These are phyloP conservation scores for Sanghuangporus baumii DNA, from an alignment of 1,284 basidiomycete species.

Conservation along the genomic window DNA sequence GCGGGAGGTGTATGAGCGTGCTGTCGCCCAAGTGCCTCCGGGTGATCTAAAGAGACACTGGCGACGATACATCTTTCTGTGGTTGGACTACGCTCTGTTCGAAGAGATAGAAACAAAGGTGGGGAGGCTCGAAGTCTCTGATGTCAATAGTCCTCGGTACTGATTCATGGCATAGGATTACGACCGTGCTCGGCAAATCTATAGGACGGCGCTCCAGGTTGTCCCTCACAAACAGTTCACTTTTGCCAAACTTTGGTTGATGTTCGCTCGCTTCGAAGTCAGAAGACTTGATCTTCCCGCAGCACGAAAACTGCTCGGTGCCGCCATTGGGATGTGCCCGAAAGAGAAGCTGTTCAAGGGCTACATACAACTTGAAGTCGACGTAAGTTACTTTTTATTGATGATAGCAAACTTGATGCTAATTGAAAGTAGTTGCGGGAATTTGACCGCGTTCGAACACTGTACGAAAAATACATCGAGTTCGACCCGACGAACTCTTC, in stretches of 20 bases:
- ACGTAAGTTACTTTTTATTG: constrained; percentile 41
- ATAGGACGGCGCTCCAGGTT: constrained; percentile 84
- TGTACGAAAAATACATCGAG: constrained; percentile 95
- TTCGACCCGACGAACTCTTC: constrained; percentile 86
- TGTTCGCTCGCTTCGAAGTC: constrained; percentile 91
- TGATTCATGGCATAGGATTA: constrained; percentile 56
- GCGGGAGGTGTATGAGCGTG: constrained; percentile 92
- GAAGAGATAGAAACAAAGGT: constrained; percentile 95
- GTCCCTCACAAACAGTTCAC: constrained; percentile 97
- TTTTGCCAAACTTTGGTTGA: constrained; percentile 92
- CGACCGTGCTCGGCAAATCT: constrained; percentile 82
- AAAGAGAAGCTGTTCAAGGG: constrained; percentile 93
- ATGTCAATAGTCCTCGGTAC: background rate
- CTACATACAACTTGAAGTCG: constrained; percentile 91
- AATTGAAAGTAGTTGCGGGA: constrained; percentile 66
- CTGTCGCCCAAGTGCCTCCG: constrained; percentile 94
- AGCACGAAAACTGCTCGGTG: constrained; percentile 87
- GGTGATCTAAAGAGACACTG: constrained; percentile 86
- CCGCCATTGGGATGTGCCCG: constrained; percentile 91
- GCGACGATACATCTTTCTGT: constrained; percentile 95
- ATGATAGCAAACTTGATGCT: constrained; percentile 9
- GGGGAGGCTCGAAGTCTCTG: constrained; percentile 17
- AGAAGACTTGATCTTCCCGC: constrained; percentile 77
- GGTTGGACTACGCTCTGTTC: constrained; percentile 95
- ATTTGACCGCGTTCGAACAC: constrained; percentile 87